Base-by-base conservation (phyloP, 257 asterid genomes). In the Solanum virginianum region DNA sequence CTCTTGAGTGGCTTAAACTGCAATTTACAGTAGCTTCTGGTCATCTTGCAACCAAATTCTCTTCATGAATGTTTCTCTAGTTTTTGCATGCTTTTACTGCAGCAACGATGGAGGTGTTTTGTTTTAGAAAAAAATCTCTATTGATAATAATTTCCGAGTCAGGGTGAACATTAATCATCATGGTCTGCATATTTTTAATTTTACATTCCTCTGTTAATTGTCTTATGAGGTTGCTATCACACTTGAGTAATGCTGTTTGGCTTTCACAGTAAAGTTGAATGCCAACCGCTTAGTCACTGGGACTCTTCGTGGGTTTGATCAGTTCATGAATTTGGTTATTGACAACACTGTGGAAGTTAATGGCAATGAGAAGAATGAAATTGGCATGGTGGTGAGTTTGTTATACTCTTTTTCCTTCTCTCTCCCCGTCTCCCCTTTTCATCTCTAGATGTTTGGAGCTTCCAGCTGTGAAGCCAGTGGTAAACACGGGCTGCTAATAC, bases 331-430 rank as follows among this genome's bases (percentile, higher is more conserved):
- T 90, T 77, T 95, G 86, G 95, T 94, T 86, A 88, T 92, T 59
- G 98, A 94, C 90, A 93, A 94, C 86, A 94, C 98, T 1, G 93
- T 94, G n/a, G 97, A 93, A 90, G 95, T 93, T 77, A 94, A 93
- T 89, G 98, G 99, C 85, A 89, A 90, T 22, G 99, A 93, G 88
- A 92, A 92, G 86, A 93, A 86, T 9, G 97, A 95, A n/a, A 95
- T 95, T 45, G 99, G 99, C 88, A 95, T 94, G 98, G 98, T 95
- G 95, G 98, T 94, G 80, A 88, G 98, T 92, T 79, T 49, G 16
- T 24, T 22, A 15, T 74, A 17, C 43, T 4, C 56, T 80, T 59
- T n/a, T 47, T 47, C 45, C 5, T 47, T 49, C 22, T 47, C 15
- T 75, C 45, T 16, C 22, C 39, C n/a, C 45, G 1, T 57, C 8